Evolutionary conservation across 805 yeast genomes (phyloP).

Genomic region (Tetrapisispora arboricola): DNA sequence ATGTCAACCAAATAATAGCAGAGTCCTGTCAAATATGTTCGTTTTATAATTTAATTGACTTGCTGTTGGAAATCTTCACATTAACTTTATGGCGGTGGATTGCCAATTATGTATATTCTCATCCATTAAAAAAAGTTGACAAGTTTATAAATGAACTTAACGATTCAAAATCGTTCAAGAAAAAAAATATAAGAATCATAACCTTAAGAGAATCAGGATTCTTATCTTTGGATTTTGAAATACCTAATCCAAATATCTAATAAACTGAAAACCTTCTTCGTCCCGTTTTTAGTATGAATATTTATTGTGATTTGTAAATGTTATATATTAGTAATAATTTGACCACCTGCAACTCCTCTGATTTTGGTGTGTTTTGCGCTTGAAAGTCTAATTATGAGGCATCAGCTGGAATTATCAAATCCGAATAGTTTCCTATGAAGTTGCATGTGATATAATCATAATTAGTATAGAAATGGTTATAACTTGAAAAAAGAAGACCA

Average conservation of each 20-base stretch:
- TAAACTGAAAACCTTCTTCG: no score
- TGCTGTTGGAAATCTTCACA: conserved; percentile 30
- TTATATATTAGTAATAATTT: no score
- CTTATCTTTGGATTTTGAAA: conserved; percentile 3
- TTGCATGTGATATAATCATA: conserved; percentile 33
- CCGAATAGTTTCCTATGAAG: conserved; percentile 26
- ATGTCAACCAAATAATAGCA: conserved; percentile 35
- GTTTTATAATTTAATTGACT: conserved; percentile 33
- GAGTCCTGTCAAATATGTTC: conserved; percentile 33
- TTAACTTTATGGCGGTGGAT: conserved; percentile 30
- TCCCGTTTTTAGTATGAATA: no score
- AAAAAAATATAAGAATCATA: conserved; percentile 1
- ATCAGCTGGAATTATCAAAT: conserved; percentile 1
- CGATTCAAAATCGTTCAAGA: neutral
- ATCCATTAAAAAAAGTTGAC: conserved; percentile 1
- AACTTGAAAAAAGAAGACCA: conserved; percentile 22
- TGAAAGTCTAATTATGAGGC: no score
- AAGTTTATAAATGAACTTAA: neutral
- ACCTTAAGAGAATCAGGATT: conserved; percentile 1
- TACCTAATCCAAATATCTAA: neutral
- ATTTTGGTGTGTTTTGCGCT: no score
- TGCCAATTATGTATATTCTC: neutral
- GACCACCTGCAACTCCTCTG: no score
- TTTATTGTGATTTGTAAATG: neutral
- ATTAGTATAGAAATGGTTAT: conserved; percentile 15